Conservation (phyloP, 83 land plant genomes). For the Picea abies region DNA sequence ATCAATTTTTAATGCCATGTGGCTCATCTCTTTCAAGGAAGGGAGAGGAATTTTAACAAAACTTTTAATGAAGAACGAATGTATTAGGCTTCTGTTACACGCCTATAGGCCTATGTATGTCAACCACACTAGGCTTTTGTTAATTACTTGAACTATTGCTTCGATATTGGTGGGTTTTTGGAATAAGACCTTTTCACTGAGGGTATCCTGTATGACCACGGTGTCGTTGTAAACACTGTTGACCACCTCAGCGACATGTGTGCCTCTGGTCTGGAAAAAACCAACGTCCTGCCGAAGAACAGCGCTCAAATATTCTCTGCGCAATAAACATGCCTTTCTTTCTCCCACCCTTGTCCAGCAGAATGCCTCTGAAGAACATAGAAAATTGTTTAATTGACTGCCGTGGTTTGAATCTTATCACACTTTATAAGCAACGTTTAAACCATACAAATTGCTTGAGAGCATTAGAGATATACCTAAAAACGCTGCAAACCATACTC, state of each 20-base stretch:
- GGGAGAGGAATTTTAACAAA: too few species aligned
- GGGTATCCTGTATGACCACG: conserved; percentile 52
- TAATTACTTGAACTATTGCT: background rate
- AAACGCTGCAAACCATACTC: background rate
- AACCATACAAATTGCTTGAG: background rate
- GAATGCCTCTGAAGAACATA: conserved; percentile 40
- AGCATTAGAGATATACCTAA: background rate
- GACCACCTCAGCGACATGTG: conserved; percentile 47
- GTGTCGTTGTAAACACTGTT: conserved; percentile 58
- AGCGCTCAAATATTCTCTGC: conserved; percentile 53
- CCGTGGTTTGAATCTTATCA: background rate
- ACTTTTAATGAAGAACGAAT: too few species aligned
- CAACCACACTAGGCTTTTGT: too few species aligned
- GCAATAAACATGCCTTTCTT: conserved; percentile 55
- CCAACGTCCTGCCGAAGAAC: conserved; percentile 59
- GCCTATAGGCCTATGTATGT: too few species aligned
- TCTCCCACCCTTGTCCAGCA: conserved; percentile 74
- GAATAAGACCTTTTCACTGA: conserved; percentile 74
- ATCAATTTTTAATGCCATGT: too few species aligned
- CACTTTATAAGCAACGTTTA: background rate
- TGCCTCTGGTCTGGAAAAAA: conserved; percentile 45
- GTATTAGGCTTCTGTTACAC: too few species aligned
- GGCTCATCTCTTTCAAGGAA: too few species aligned
- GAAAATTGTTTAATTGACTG: background rate
- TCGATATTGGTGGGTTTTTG: background rate